phyloP scores from a whole-genome alignment of 169 alveolate genomes.

The Babesia bovis region DNA sequence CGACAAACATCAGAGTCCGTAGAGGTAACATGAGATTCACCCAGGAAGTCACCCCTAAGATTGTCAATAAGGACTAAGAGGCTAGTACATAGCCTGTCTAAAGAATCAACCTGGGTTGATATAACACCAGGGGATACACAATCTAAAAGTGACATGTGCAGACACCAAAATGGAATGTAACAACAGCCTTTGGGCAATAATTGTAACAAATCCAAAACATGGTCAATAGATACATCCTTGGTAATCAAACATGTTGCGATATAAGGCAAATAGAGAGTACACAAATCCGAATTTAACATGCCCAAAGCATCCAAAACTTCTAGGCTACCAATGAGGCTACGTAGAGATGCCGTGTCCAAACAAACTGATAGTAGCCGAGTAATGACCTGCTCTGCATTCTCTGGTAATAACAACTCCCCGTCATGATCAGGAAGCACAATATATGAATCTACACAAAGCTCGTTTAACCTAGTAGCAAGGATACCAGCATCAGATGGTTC shows the following conservation, averaged over 20 bases:
- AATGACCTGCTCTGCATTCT: not conserved
- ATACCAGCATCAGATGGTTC: not conserved
- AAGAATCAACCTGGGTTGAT: too few relatives aligned
- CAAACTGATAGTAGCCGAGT: not conserved
- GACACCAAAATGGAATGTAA: constrained; percentile 15
- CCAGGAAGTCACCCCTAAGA: too few relatives aligned
- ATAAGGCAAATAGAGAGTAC: constrained; percentile 30
- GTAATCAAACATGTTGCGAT: constrained; percentile 6
- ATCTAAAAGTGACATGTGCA: not conserved
- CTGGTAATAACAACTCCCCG: constrained; percentile 5
- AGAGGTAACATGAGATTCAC: too few relatives aligned
- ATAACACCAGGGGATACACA: too few relatives aligned
- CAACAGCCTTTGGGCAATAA: not conserved
- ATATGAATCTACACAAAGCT: constrained; percentile 2
- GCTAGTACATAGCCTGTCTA: too few relatives aligned
- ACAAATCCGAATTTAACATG: constrained; percentile 12
- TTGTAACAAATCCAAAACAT: not conserved
- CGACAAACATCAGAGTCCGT: too few relatives aligned
- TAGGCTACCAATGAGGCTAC: not conserved
- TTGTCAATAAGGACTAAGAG: too few relatives aligned
- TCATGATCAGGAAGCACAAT: constrained; percentile 5
- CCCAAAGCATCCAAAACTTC: constrained; percentile 6
- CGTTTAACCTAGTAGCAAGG: not conserved
- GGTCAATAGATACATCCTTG: not conserved
- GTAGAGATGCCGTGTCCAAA: constrained; percentile 1